Evolutionary conservation across 2,329 filamentous ascomycete species (phyloP), one percentile per base, ranked within the genome.

Genomic region (Sodiomyces alkalinus): DNA sequence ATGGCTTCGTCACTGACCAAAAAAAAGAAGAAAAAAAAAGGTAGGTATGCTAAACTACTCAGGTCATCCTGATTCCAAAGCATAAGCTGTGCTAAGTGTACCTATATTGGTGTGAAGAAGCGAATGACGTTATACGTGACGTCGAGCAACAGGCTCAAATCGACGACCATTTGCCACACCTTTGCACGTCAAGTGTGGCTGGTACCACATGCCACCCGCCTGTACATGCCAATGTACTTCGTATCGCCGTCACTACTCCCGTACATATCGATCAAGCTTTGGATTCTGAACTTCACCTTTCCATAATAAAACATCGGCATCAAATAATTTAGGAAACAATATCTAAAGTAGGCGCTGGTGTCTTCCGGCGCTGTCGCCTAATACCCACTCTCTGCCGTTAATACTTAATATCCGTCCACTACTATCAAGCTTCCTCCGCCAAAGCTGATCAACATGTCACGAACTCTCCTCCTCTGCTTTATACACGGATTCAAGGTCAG

Each of bases 401-500:
- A 8, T 20, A 13, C 16, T 19, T 28, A 19, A 11, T 22, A 2
- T 27, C 16, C 7, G 11, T 15, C 7, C 12, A 4, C 15, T 3
- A 12, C 19, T 7, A 10, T 3, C 8, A 17, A 29, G 9, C 30
- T 36, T 9, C 19, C 29, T 28, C 19, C 20, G 23, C 27, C 27
- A 28, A 26, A 25, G 13, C 15, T 8, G 11, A 27, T 17, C 18
- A 29, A n/a, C 6, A 61, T 62, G 59, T 38, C 55, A 28, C 57
- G 60, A 29, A 78, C 75, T 14, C 48, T 83, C 4, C 52, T 83
- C 3, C 59, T 83, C 6, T 78, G 74, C 45, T 82, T 81, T 45
- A 70, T 83, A 27, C 78, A 83, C 48, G 78, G 78, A 26, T 82
- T 82, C 61, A 79, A 79, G 58, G 68, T 66, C 15, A 27, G 35